phyloP scores from a whole-genome alignment of 2,329 filamentous ascomycete species.

The Colletotrichum sp. region DNA sequence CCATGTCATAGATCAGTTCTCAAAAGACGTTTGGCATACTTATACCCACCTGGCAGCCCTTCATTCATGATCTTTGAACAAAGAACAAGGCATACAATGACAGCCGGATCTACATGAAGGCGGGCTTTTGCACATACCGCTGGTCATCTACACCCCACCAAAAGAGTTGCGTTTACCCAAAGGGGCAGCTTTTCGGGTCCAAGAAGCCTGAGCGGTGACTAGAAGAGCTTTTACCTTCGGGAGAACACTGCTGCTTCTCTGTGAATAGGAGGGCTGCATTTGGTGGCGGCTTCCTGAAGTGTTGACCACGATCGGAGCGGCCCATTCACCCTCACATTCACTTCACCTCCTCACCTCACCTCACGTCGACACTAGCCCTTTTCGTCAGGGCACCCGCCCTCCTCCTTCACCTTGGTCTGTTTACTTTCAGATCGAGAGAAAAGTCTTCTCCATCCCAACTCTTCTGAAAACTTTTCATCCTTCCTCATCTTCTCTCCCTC shows the following conservation, averaged over 20 bases:
- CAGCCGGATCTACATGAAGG: background rate
- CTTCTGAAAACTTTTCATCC: background rate
- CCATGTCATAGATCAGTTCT: background rate
- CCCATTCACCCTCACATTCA: background rate
- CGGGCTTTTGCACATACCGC: background rate
- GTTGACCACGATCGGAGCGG: background rate
- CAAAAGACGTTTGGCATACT: background rate
- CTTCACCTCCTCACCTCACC: background rate
- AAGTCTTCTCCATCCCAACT: background rate
- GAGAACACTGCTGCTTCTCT: background rate
- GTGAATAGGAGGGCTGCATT: background rate
- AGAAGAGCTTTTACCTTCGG: background rate
- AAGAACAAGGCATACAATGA: background rate
- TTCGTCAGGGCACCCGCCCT: background rate
- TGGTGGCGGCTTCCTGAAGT: background rate
- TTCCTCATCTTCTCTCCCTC: background rate
- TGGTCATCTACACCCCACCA: background rate
- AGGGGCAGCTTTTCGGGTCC: background rate
- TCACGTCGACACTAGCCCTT: background rate
- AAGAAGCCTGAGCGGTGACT: background rate
- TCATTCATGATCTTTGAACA: background rate
- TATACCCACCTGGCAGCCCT: background rate
- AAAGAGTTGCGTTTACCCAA: background rate
- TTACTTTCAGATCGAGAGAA: background rate
- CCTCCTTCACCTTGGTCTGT: slow-evolving; percentile 13